Evolutionary conservation across 2,329 filamentous ascomycete species (phyloP), one percentile per base, ranked within the genome.

Genomic region (Calonectria leucothoes): DNA sequence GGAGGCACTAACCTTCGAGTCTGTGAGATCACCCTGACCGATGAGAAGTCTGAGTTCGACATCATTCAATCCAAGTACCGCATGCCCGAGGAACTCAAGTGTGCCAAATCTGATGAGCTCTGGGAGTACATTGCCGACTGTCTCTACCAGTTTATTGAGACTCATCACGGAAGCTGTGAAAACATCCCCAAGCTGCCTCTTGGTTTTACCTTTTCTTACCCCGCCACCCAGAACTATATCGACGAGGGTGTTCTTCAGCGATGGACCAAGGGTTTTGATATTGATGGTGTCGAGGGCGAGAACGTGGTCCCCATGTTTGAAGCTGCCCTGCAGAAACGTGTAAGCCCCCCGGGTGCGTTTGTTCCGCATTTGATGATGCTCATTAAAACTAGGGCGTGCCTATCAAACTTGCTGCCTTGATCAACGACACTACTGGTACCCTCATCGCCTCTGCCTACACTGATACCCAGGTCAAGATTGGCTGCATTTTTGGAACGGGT

Each of bases 181-280:
- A 89, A 91, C 76, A 82, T 94, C 29, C 89, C 90, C 29, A 91
- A 91, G 79, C 87, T 96, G 69, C 94, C 95, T 10, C 91, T 98
- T 8, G 96, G 96, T 81, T 98, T 98, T 87, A 98, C 96, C 57
- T 98, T 98, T 87, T 98, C 95, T 5, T 98, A 98, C 84, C 96
- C 96, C 3, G 96, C 95, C 20, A 97, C 94, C 0, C 96, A 98
- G 85, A 92, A 97, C 80, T 96, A 95, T 85, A 96, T 98, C 81
- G 95, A 98, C 79, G 94, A 98, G 84, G 96, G 96, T 78, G 90
- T 98, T 48, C 90, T 98, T 71, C 96, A 98, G 86, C 93, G 95
- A 79, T 98, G 96, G 96, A 98, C 96, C 79, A 98, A 98, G 88
- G 96, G 96, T 3, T 98, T 98, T 82, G 96, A 98, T 83, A 98